Percentiles rank a stretch among this genome's conserved stretches.
Conservation (phyloP, 345 rosid genomes). For the Erucastrum elatum region DNA sequence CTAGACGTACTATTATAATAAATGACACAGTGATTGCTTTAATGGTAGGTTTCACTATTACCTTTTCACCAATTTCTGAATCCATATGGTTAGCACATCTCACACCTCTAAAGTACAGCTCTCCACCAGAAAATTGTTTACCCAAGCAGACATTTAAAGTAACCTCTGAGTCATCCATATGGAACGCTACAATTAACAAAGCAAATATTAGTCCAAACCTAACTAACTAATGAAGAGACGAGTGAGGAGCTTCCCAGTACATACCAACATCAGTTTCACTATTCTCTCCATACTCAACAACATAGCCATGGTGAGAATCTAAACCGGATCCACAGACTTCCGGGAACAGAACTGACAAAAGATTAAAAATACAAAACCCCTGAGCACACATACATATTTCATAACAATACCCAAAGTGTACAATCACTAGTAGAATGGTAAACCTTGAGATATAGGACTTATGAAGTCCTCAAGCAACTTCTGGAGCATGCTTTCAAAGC, state of each 20-base stretch:
- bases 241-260: conserved; percentile 28
- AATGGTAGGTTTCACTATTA: conserved; percentile 35
- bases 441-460: conserved; percentile 77
- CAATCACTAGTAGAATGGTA: conserved; percentile 3
- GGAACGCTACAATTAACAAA: conserved; percentile 59
- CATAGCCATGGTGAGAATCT: conserved; percentile 97
- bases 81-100: conserved; percentile 86
- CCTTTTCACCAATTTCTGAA: conserved; percentile 63
- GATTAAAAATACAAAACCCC: conserved; percentile 19
- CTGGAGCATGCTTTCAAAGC: conserved; percentile 78
- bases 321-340: conserved; percentile 79
- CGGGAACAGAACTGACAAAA: conserved; percentile 68
- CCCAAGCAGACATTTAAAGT: conserved; percentile 92
- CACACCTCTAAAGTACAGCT: conserved; percentile 78
- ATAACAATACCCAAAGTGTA: background rate
- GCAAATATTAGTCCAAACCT: conserved; percentile 21
- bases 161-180: conserved; percentile 96
- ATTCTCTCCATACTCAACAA: conserved; percentile 87
- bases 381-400: conserved; percentile 13
- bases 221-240: background rate
- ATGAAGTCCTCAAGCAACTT: conserved; percentile 75
- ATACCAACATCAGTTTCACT: conserved; percentile 87
- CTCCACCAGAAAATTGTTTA: conserved; percentile 85
- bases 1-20: background rate
- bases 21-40: background rate